These are phyloP conservation scores for Aeschynomene evenia DNA, from an alignment of 306 rosid genomes.

Conservation along the genomic window DNA sequence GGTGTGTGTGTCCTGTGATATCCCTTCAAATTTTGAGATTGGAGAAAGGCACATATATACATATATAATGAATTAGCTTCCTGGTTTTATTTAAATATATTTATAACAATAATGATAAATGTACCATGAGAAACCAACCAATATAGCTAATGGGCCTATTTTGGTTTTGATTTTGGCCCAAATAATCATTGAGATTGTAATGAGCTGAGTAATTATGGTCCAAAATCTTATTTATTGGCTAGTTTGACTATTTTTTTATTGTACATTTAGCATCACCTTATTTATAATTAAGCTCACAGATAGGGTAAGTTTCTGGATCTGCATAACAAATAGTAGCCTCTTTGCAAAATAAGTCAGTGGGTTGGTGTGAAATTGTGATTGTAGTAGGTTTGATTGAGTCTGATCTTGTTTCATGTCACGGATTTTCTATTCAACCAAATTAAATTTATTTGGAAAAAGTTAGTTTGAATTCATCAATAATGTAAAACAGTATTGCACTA, in stretches of 20 bases:
- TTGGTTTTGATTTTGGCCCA: too few relatives aligned
- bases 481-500: neutral
- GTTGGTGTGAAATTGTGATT: slow-evolving; percentile 37
- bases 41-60: slow-evolving; percentile 38
- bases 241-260: too few relatives aligned
- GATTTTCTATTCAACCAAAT: slow-evolving; percentile 8
- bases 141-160: too few relatives aligned
- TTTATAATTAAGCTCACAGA: slow-evolving; percentile 36
- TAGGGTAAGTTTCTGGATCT: slow-evolving; percentile 38
- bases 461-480: slow-evolving; percentile 23
- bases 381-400: slow-evolving; percentile 18
- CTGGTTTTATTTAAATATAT: too few relatives aligned
- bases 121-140: too few relatives aligned
- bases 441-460: slow-evolving; percentile 10
- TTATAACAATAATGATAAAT: too few relatives aligned
- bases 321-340: slow-evolving; percentile 6
- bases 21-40: slow-evolving; percentile 25
- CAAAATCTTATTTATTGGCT: too few relatives aligned
- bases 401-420: slow-evolving; percentile 26
- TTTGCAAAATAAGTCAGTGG: slow-evolving; percentile 34
- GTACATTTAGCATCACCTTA: too few relatives aligned
- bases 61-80: too few relatives aligned
- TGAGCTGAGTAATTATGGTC: too few relatives aligned
- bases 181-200: too few relatives aligned
- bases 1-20: slow-evolving; percentile 30